phyloP scores from a whole-genome alignment of 306 rosid genomes.

The Argentina anserina region DNA sequence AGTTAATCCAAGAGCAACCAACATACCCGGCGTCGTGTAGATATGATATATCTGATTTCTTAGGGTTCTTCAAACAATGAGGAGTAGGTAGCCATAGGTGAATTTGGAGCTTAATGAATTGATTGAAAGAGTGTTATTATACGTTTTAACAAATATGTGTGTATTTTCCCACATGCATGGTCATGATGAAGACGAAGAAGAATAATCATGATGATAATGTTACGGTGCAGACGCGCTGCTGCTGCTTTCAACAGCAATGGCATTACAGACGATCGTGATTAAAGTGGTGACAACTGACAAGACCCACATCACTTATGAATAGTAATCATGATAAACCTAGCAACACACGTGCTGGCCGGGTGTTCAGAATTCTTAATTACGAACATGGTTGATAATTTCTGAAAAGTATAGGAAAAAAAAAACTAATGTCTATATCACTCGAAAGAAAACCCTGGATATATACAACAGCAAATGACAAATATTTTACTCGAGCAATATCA shows the following conservation, averaged over 20 bases:
- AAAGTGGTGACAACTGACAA: constrained; percentile 2
- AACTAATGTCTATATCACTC: neutral
- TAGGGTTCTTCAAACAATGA: neutral
- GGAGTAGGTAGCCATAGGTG: neutral
- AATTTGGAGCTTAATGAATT: neutral
- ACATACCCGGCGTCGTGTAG: neutral
- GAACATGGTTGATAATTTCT: neutral
- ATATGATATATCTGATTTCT: neutral
- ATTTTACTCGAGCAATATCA: neutral
- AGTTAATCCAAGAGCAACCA: neutral
- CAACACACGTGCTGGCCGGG: neutral
- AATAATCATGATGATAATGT: neutral
- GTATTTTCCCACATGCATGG: neutral
- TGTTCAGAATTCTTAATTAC: neutral
- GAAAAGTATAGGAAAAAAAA: neutral
- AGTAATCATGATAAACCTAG: neutral
- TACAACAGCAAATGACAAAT: neutral
- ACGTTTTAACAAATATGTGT: neutral
- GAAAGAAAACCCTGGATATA: neutral
- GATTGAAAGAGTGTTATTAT: neutral
- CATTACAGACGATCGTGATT: neutral
- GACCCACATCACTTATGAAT: neutral
- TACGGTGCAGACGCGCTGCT: neutral
- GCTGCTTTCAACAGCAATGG: neutral
- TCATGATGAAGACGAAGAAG: neutral